phyloP scores from a whole-genome alignment of 225 moss, liverwort and hornwort genomes.

The Bryum argenteum region DNA sequence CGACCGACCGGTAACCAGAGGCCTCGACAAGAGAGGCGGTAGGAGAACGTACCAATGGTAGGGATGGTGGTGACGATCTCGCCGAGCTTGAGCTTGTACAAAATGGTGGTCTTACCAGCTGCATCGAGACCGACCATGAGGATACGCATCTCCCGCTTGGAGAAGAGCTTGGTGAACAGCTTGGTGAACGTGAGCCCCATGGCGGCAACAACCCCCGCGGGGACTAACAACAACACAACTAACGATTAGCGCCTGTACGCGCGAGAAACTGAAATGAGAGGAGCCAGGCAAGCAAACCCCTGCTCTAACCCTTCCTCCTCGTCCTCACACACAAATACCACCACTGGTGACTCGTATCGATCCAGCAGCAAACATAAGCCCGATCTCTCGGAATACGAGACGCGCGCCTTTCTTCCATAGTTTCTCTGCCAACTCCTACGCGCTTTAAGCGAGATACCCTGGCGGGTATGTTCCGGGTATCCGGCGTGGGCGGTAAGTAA shows the following conservation, averaged over 20 bases:
- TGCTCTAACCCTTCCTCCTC: too few species aligned
- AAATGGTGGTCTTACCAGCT: constrained; percentile 91
- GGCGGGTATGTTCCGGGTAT: neutral
- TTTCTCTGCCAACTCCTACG: neutral
- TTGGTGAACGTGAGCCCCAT: constrained; percentile 99
- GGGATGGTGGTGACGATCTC: constrained; percentile 95
- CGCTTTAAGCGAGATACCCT: neutral
- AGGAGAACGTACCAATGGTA: constrained; percentile 62
- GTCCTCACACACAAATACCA: constrained; percentile 44
- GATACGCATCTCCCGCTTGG: constrained; percentile 97
- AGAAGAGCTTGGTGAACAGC: constrained; percentile 86
- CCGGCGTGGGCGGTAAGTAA: neutral
- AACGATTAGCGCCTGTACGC: neutral
- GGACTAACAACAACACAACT: neutral
- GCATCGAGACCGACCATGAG: constrained; percentile 98
- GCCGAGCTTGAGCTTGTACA: constrained; percentile 92
- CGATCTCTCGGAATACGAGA: neutral
- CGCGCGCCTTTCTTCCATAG: neutral
- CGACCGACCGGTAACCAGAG: neutral
- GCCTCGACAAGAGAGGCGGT: neutral
- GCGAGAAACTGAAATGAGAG: neutral
- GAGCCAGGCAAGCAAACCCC: too few species aligned
- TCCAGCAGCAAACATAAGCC: neutral
- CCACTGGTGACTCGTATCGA: too few species aligned
- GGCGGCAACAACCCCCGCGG: constrained; percentile 39